phyloP scores from a whole-genome alignment of 371 early-diverging fungal genomes.

The Rhizopus sp. region DNA sequence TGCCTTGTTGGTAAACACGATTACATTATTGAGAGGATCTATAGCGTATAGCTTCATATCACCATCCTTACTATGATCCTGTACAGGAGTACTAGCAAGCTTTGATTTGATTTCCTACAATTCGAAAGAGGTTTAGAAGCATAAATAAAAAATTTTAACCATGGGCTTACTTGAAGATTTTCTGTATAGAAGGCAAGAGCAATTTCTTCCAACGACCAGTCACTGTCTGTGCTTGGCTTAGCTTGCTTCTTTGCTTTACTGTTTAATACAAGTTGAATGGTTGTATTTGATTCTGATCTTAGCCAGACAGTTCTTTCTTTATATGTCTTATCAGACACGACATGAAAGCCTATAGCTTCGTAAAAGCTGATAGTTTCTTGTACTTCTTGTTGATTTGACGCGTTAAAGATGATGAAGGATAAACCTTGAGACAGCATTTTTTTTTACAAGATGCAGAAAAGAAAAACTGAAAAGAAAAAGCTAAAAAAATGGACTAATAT shows the following conservation, averaged over 20 bases:
- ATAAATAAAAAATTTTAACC: conserved; percentile 10
- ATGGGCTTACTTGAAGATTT: conserved; percentile 32
- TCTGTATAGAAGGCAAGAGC: conserved; percentile 31
- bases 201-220: conserved; percentile 34
- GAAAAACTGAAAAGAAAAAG: neutral
- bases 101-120: conserved; percentile 34
- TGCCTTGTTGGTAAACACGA: conserved; percentile 57
- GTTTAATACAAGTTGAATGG: conserved; percentile 44
- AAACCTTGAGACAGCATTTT: conserved; percentile 40
- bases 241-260: conserved; percentile 11
- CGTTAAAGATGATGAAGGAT: conserved; percentile 61
- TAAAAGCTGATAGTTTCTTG: conserved; percentile 57
- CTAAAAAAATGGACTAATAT: neutral
- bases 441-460: neutral
- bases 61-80: conserved; percentile 35
- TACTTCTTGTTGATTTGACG: conserved; percentile 34
- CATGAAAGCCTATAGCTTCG: conserved; percentile 55
- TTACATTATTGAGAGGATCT: conserved; percentile 79
- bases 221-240: conserved; percentile 23
- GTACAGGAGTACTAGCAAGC: conserved; percentile 22
- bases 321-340: conserved; percentile 29
- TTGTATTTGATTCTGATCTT: conserved; percentile 38
- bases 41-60: conserved; percentile 51
- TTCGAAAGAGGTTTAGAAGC: neutral
- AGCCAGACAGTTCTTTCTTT: conserved; percentile 35